Evolutionary conservation across 2,329 filamentous ascomycete species (phyloP).

Genomic region (Drechmeria coniospora): DNA sequence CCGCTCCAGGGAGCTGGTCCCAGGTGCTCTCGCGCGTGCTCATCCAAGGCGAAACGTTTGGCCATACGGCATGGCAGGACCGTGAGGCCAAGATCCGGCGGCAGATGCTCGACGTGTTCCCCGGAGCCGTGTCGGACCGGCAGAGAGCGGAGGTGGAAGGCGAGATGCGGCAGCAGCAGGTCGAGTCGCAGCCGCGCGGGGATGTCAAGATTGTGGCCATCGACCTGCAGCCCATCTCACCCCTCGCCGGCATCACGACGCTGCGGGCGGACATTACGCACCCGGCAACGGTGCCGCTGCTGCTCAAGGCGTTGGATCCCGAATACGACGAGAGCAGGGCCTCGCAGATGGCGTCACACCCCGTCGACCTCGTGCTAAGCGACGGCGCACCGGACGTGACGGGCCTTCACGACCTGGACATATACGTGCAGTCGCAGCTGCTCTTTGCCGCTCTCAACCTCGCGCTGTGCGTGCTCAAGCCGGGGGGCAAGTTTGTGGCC

Average conservation of each 20-base stretch:
- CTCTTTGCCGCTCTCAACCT: slow-evolving; percentile 90
- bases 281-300: slow-evolving; percentile 79
- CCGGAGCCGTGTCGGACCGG: slow-evolving; percentile 8
- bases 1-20: slow-evolving; percentile 91
- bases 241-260: slow-evolving; percentile 80
- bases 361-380: slow-evolving; percentile 85
- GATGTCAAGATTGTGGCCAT: slow-evolving; percentile 92
- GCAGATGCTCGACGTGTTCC: slow-evolving; percentile 40
- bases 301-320: slow-evolving; percentile 72
- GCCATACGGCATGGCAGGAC: slow-evolving; percentile 74
- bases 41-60: slow-evolving; percentile 87
- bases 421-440: slow-evolving; percentile 92
- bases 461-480: slow-evolving; percentile 78
- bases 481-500: slow-evolving; percentile 90
- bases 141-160: slow-evolving; percentile 4
- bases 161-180: slow-evolving; percentile 10
- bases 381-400: slow-evolving; percentile 96
- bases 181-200: slow-evolving; percentile 32
- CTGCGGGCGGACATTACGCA: slow-evolving; percentile 95
- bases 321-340: slow-evolving; percentile 25
- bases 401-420: slow-evolving; percentile 90
- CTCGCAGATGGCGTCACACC: slow-evolving; percentile 47
- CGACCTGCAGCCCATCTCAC: slow-evolving; percentile 89
- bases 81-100: slow-evolving; percentile 53
- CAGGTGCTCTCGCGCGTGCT: slow-evolving; percentile 88